Base-by-base conservation (phyloP, 306 rosid species). In the Cucurbita argyrosperma region DNA sequence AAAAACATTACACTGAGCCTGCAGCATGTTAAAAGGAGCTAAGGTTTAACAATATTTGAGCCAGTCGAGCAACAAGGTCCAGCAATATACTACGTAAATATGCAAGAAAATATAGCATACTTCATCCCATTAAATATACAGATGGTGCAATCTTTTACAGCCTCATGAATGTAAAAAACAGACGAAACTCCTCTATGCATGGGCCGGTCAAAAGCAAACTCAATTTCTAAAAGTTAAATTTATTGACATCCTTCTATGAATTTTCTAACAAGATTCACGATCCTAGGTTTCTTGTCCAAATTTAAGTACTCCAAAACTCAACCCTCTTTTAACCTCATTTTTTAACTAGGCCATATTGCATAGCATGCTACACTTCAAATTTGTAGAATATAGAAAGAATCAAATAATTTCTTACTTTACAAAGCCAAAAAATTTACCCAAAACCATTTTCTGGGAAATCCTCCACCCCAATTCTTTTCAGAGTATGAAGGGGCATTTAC, bases 381-480 rank as follows among this genome's bases (percentile, higher is more conserved):
- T n/a, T 64, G 73, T 68, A 68, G 21, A 68, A 68, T 11, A 68
- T 10, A 46, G 68, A 23, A 68, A 68, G 56, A 40, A 64, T 8
- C 1, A 39, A 8, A 39, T 40, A 40, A 7, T 64, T 61, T 61
- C 46, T 61, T 64, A 5, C 45, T 62, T 43, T 10, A 21, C 39
- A 66, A 66, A 45, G 38, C 54, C 38, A 75, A 76, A 50, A 68
- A 26, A 80, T 53, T 83, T 87, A 93, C 98, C 98, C 98, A 93
- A 87, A 90, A 93, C 98, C 98, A 93, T 85, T 89, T 93, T 86
- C 98, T 87, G 15, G 98, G 97, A 81, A 93, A 93, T 76, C 76
- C 94, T 81, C 94, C 98, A 72, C 98, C 98, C 98, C 98, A 93
- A 61, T 93, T 93, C 85, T 93, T 90, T 80, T 93, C 97, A 4